These are phyloP conservation scores for Phaffomyces thermotolerans DNA, from an alignment of 805 yeast genomes.

Conservation along the genomic window DNA sequence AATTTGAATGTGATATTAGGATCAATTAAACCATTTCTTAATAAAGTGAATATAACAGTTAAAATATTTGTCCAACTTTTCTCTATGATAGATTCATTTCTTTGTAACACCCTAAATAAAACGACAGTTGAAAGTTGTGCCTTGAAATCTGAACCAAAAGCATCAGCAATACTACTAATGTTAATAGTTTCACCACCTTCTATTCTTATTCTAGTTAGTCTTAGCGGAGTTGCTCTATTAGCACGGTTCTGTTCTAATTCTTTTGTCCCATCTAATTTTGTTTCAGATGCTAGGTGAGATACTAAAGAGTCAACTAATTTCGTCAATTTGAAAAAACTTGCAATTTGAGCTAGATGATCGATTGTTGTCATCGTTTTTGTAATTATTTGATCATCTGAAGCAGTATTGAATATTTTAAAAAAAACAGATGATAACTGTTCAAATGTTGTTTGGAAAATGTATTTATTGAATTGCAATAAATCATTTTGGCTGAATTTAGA, in stretches of 20 bases:
- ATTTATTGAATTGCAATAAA: constrained; percentile 57
- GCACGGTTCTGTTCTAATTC: constrained; percentile 1
- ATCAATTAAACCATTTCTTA: constrained; percentile 63
- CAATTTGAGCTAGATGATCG: constrained; percentile 77
- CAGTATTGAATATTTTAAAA: constrained; percentile 74
- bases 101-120: constrained; percentile 66
- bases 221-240: constrained; percentile 9
- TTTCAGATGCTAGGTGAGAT: constrained; percentile 57
- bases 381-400: constrained; percentile 84
- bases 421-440: constrained; percentile 63
- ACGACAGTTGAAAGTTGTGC: constrained; percentile 88
- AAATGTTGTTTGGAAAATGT: constrained; percentile 59
- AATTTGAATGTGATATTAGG: constrained; percentile 61
- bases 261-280: constrained; percentile 46
- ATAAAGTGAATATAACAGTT: constrained; percentile 53
- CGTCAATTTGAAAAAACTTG: constrained; percentile 52
- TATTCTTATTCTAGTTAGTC: constrained; percentile 20
- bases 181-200: constrained; percentile 37
- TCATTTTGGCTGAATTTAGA: constrained; percentile 18
- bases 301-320: constrained; percentile 59
- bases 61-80: constrained; percentile 52
- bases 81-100: constrained; percentile 41
- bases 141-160: constrained; percentile 84
- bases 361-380: constrained; percentile 82
- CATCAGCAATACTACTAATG: constrained; percentile 74